Conservation (phyloP, 2,329 filamentous ascomycete species). For the Colletotrichum magnum region DNA sequence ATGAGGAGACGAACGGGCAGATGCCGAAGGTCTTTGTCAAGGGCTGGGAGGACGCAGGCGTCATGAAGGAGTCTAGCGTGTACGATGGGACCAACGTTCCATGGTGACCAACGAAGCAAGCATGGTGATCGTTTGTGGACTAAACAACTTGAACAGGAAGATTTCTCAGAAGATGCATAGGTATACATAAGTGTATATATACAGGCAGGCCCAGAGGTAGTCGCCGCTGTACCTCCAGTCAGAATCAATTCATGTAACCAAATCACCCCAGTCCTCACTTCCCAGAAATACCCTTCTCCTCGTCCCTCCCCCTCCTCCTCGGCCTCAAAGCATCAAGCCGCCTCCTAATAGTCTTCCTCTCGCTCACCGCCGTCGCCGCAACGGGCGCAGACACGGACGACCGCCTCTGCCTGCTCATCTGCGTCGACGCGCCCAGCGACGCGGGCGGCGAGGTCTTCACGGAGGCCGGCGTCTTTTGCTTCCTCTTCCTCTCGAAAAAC, state of each 20-base stretch:
- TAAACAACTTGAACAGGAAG: too few relatives aligned
- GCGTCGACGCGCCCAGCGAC: conserved; percentile 29
- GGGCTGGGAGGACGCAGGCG: conserved; percentile 34
- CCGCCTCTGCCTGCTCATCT: conserved; percentile 20
- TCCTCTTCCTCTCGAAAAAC: conserved; percentile 3
- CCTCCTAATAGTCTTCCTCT: conserved; percentile 24
- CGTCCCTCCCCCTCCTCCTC: background rate
- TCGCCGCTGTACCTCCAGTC: too few relatives aligned
- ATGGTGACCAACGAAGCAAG: background rate
- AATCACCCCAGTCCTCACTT: background rate
- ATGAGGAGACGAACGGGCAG: conserved; percentile 35
- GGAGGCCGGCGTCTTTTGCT: background rate
- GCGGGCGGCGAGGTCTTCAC: conserved; percentile 14
- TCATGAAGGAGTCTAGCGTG: background rate
- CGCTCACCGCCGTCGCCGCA: background rate
- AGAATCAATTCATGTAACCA: background rate
- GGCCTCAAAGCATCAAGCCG: conserved; percentile 20
- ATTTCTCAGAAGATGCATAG: too few relatives aligned
- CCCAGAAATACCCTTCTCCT: conserved; percentile 25
- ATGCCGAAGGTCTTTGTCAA: conserved; percentile 39
- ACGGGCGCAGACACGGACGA: conserved; percentile 29
- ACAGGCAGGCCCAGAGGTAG: too few relatives aligned
- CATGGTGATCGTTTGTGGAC: too few relatives aligned
- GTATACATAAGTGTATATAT: too few relatives aligned
- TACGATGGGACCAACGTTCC: conserved; percentile 28